Conservation (phyloP, 371 early-diverging fungal genomes). For the Lichtheimia ramosa region DNA sequence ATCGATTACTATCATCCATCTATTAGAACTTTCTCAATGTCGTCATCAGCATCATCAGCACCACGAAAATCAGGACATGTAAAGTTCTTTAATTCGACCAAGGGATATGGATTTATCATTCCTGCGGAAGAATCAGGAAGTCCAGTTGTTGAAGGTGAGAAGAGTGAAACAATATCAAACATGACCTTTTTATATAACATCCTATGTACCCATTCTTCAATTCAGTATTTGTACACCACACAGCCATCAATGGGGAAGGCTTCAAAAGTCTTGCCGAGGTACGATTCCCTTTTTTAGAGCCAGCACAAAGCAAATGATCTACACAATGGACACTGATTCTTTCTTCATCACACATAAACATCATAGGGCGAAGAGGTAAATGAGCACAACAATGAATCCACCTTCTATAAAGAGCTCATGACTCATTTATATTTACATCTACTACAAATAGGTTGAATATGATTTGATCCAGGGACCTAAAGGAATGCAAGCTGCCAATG, state of each 20-base stretch:
- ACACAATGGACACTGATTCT: constrained; percentile 6
- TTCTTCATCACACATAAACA: neutral
- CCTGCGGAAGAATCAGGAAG: constrained; percentile 58
- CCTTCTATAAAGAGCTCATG: neutral
- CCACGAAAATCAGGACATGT: constrained; percentile 67
- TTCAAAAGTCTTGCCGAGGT: constrained; percentile 87
- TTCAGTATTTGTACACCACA: constrained; percentile 87
- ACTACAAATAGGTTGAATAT: constrained; percentile 67
- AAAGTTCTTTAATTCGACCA: constrained; percentile 87
- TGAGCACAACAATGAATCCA: neutral
- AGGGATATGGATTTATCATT: constrained; percentile 89
- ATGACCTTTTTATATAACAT: neutral
- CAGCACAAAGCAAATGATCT: constrained; percentile 2
- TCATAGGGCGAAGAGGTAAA: constrained; percentile 50
- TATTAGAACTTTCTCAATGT: neutral
- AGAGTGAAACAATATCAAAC: neutral
- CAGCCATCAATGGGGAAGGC: constrained; percentile 82
- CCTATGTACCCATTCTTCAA: neutral
- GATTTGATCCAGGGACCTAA: constrained; percentile 78
- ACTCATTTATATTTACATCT: too few species aligned
- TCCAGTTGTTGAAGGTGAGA: constrained; percentile 62
- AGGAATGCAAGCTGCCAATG: constrained; percentile 83
- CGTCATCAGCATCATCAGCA: neutral
- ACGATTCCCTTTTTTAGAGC: constrained; percentile 15
- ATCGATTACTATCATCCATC: neutral